A percentile compares a stretch with the other conserved stretches of the same genome.
phyloP scores from a whole-genome alignment of 176 grass and related monocot species.

The Cocos nucifera region DNA sequence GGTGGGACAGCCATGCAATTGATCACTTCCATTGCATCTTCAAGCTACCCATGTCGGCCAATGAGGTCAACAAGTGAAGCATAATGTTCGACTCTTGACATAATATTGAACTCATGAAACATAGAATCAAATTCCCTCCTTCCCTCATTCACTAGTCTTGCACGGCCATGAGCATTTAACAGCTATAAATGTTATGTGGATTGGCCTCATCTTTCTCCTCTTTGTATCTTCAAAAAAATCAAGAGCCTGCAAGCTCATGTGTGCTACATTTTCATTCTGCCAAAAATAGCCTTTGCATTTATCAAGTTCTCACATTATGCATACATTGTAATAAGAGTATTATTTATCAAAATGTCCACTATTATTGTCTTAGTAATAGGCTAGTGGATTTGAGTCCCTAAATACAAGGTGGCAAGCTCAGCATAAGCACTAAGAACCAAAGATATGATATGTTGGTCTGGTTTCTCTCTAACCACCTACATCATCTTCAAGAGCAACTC shows the following conservation, averaged over 20 bases:
- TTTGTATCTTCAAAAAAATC: constrained; percentile 51
- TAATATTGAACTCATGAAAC: constrained; percentile 47
- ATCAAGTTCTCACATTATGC: constrained; percentile 44
- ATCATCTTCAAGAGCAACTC: constrained; percentile 41
- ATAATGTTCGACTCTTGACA: constrained; percentile 53
- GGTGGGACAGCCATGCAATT: constrained; percentile 45
- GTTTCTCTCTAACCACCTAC: constrained; percentile 32
- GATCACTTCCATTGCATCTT: constrained; percentile 46
- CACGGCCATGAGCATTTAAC: constrained; percentile 54
- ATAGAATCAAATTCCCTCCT: constrained; percentile 47
- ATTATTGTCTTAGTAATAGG: constrained; percentile 51
- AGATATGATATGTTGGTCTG: constrained; percentile 63
- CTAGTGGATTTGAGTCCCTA: constrained; percentile 59
- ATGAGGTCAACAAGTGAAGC: constrained; percentile 65
- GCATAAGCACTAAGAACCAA: constrained; percentile 60
- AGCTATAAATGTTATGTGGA: constrained; percentile 63
- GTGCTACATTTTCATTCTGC: constrained; percentile 34
- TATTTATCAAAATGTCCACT: constrained; percentile 40
- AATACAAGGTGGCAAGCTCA: constrained; percentile 35
- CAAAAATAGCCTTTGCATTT: constrained; percentile 42
- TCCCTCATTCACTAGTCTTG: constrained; percentile 53
- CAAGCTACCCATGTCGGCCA: constrained; percentile 44
- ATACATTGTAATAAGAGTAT: constrained; percentile 81
- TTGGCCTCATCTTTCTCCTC: constrained; percentile 30
- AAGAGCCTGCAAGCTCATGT: constrained; percentile 60